Evolutionary conservation across 495 filamentous ascomycete genomes (phyloP), one percentile per base, ranked within the genome.

Genomic region (Talaromyces wortmannii): DNA sequence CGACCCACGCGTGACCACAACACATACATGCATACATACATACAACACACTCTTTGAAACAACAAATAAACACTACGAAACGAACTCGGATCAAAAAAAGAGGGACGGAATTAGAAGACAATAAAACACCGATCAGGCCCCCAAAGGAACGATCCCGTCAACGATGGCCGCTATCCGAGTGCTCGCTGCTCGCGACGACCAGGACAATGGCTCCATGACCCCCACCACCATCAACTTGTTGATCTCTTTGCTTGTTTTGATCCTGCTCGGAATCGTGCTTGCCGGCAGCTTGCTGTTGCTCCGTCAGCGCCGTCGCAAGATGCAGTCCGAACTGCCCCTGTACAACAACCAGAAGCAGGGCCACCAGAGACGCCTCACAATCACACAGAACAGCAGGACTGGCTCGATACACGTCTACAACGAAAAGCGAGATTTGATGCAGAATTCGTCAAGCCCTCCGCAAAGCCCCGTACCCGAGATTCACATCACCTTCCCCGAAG

Each of bases 401-500:
- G 84, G 87, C 32, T 89, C 85, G 57, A 77, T 89, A 55, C 74
- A 87, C 50, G 81, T 92, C 55, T 86, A 86, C 64, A 84, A 87
- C 60, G 87, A 90, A 67, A 82, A 89, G 68, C 75, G 78, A 57
- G 78, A 82, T 52, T 81, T 95, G 60, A 83, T 94, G 57, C 78
- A 83, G 45, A 86, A 86, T 67, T 87, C 89, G 18, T 78, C 79
- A 46, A 84, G 81, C 44, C 89, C 90, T 13, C 90, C 91, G 30
- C 69, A 85, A 46, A 91, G 89, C 55, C 89, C 90, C n/a, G 82
- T 97, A 11, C 94, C 94, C 10, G 90, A 97, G 71, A 98, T 98
- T 64, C 90, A 92, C 68, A 96, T 98, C 65, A 98, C 94, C 0
- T 97, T 98, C 75, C 94, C 94, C 12, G 94, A 98, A 60, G 92